Percentiles rank a stretch among this genome's conserved stretches.
Conservation (phyloP, 106 monocot species). For the Acorus calamus region DNA sequence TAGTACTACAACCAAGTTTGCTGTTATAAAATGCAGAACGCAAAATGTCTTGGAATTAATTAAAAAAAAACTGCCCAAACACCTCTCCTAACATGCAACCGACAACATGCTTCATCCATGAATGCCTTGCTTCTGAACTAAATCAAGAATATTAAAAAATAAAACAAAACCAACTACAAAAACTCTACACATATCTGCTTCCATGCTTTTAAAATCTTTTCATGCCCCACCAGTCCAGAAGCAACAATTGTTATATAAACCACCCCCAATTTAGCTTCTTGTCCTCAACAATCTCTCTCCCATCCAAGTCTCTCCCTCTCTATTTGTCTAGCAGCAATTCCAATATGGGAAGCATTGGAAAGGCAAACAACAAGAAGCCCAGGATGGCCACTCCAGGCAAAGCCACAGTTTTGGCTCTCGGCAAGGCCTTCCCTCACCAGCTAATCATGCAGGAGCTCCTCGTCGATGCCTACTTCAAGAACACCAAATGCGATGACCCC, state of each 20-base stretch:
- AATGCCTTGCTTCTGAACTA: constrained; percentile 14
- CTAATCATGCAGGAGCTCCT: constrained; percentile 78
- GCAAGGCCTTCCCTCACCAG: constrained; percentile 77
- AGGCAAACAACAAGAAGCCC: constrained; percentile 6
- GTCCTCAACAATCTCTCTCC: no score
- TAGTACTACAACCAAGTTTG: no score
- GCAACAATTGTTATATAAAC: neutral
- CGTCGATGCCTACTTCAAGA: constrained; percentile 72
- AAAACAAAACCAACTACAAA: neutral
- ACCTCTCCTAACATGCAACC: no score
- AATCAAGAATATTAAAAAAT: neutral
- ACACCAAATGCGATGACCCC: constrained; percentile 57
- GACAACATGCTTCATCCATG: neutral
- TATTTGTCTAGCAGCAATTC: no score
- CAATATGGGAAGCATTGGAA: constrained; percentile 6
- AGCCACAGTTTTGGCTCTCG: constrained; percentile 60
- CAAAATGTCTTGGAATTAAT: no score
- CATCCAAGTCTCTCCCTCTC: no score
- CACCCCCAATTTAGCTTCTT: neutral
- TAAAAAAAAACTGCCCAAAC: no score
- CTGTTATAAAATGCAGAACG: no score
- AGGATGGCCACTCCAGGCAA: constrained; percentile 18
- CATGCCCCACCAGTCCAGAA: neutral
- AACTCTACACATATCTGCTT: neutral
- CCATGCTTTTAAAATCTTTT: no score